Percentiles rank a stretch among this genome's conserved stretches.
Conservation (phyloP, 1,139 yeast species). For the Debaryomyces fabryi region DNA sequence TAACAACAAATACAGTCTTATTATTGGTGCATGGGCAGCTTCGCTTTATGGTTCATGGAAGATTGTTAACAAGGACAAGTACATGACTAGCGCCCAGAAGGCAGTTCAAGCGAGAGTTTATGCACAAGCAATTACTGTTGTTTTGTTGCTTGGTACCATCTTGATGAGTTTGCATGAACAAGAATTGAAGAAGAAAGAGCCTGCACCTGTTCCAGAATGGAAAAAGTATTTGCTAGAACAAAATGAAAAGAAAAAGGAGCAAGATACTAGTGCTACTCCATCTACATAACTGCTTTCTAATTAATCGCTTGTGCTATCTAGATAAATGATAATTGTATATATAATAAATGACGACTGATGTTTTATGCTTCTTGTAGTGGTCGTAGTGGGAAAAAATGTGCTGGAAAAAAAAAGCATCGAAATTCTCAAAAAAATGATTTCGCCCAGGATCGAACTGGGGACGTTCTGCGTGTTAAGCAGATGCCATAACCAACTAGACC, state of each 20-base stretch:
- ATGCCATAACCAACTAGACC: conserved; percentile 99
- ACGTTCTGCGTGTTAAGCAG: conserved; percentile 99
- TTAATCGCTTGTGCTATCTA: background rate
- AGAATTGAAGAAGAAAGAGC: conserved; percentile 33
- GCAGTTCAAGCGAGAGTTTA: conserved; percentile 91
- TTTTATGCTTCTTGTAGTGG: background rate
- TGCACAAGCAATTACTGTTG: conserved; percentile 79
- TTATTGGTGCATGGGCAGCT: conserved; percentile 84
- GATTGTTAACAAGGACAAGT: conserved; percentile 68
- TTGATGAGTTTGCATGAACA: conserved; percentile 62
- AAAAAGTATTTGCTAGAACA: conserved; percentile 26
- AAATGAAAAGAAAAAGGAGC: conserved; percentile 10
- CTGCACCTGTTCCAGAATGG: conserved; percentile 42
- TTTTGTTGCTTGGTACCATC: conserved; percentile 61
- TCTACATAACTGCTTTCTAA: too few species aligned
- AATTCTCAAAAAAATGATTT: conserved; percentile 57
- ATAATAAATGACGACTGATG: background rate
- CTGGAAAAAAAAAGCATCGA: background rate
- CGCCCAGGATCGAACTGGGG: conserved; percentile 99
- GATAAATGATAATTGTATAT: background rate
- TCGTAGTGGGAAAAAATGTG: too few species aligned
- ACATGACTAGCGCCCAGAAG: conserved; percentile 77
- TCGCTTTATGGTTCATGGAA: conserved; percentile 82
- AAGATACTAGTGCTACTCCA: background rate
- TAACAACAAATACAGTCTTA: conserved; percentile 69